Base-by-base conservation (phyloP, 306 rosid species). In the Medicago arabica region DNA sequence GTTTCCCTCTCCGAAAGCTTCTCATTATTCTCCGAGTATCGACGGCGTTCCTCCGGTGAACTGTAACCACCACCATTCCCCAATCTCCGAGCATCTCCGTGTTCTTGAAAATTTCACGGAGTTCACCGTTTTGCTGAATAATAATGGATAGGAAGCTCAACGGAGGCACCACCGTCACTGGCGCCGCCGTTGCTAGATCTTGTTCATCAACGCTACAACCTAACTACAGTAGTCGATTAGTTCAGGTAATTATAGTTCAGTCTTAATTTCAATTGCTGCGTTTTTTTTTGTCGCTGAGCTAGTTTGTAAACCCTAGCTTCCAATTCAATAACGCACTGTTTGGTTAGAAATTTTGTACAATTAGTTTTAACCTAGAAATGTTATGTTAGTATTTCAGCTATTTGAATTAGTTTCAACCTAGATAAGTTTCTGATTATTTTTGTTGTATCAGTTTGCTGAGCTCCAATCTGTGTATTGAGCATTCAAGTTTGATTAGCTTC, bases 121-220 rank as follows among this genome's bases (percentile, higher is more conserved):
- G 4, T 31, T 69, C 41, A 31, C 61, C 14, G 21, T 43, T 77
- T 69, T 67, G 69, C 25, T 63, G 67, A 31, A 72, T 65, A 72
- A 72, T 34, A 43, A 89, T 95, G 99, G 93, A 92, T 16, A 55
- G 82, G 82, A 73, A 86, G 75, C 80, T 77, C 76, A 87, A 89
- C 72, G 97, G 93, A 19, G 82, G 80, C 67, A 76, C 85, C 65
- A 64, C 84, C 57, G 67, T 76, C 38, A 6, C 76, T 28, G 85
- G 76, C 31, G 87, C 85, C 70, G 31, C 63, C 54, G 23, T 72
- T 60, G 19, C 78, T 14, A 81, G 82, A 74, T 87, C 87, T 49
- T 74, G 75, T 23, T 81, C 85, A n/a, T 81, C 80, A 1, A 39
- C 83, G 51, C 72, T 75, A 36, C 88, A 71, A 21, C 96, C 97